Percentiles rank a stretch among this genome's conserved stretches.
These are phyloP conservation scores for Shiraia sp. DNA, from an alignment of 2,329 filamentous ascomycete genomes.

Conservation along the genomic window DNA sequence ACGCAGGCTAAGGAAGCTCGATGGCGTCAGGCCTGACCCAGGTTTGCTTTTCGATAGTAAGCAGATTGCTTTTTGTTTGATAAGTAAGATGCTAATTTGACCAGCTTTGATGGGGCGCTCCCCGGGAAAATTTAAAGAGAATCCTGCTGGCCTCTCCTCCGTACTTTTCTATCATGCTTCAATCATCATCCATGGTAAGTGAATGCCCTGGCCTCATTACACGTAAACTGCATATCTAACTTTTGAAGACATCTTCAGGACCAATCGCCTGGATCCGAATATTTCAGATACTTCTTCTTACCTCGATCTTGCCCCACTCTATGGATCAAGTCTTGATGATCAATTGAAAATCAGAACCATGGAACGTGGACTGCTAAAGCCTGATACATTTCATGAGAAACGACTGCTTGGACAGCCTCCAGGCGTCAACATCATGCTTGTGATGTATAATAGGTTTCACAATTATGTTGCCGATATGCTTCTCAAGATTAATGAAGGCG, in stretches of 20 bases:
- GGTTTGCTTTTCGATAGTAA: conserved; percentile 62
- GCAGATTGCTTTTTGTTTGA: too few relatives aligned
- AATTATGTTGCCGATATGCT: conserved; percentile 79
- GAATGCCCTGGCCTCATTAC: not conserved
- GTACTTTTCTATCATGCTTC: conserved; percentile 74
- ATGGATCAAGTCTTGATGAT: conserved; percentile 62
- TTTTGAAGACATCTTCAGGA: conserved; percentile 60
- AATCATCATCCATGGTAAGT: conserved; percentile 52
- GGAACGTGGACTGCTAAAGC: conserved; percentile 66
- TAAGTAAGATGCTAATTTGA: too few relatives aligned
- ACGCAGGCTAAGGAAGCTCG: too few relatives aligned
- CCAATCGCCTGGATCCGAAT: conserved; percentile 62
- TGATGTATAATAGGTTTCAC: conserved; percentile 72
- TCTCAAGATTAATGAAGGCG: conserved; percentile 77
- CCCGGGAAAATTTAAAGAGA: too few relatives aligned
- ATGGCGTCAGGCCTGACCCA: conserved; percentile 55
- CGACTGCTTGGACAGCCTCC: conserved; percentile 66
- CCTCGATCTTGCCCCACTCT: conserved; percentile 70
- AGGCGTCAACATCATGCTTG: conserved; percentile 65
- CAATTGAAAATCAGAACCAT: conserved; percentile 66
- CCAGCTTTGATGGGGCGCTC: too few relatives aligned
- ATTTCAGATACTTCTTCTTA: conserved; percentile 70
- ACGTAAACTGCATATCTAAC: conserved; percentile 12
- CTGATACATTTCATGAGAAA: conserved; percentile 67
- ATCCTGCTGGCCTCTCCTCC: conserved; percentile 51